Base-by-base conservation (phyloP, 345 rosid genomes). In the Brassica juncea region DNA sequence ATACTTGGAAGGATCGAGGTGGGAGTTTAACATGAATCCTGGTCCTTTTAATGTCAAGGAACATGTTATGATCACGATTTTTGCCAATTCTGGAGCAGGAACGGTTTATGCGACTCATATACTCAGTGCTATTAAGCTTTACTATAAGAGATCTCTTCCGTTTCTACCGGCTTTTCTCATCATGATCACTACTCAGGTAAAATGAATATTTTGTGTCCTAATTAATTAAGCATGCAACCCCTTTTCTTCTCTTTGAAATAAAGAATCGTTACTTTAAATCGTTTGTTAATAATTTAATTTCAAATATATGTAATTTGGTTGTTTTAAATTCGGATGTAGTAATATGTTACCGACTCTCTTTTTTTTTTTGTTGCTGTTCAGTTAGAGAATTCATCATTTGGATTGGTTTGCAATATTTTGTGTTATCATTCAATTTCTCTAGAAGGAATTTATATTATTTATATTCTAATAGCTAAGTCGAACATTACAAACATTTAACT, bases 41-140 rank as follows among this genome's bases (percentile, higher is more conserved):
- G 98, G 94, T 21, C 94, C 97, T 2, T 94, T 94, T 72, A 90
- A 90, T 68, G 68, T 91, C 8, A 94, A 94, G 74, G 98, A 94
- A 68, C 98, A 94, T 74, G 98, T 94, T 11, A 69, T 92, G 85
- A 94, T 94, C 69, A 91, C 96, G 0, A 91, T 91, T 5, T 91
- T 91, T 57, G 98, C 92, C 0, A 93, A 91, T 23, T 83, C 89
- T 0, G 98, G 98, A 0, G 97, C 94, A 5, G 96, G 94, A 11
- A 58, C 85, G 2, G 97, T 93, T 42, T 91, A 91, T 72, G 96
- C 97, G 1, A 81, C 90, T 58, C 96, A 93, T 80, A 86, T 93
- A 60, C 75, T 93, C 74, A 87, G 88, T 72, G 80, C 96, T 0
- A 90, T 91, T 65, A 91, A 86, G 86, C 87, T 91, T 35, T 79